Evolutionary conservation across 352 stramenopile species (phyloP).

Genomic region (Phytophthora idaei): DNA sequence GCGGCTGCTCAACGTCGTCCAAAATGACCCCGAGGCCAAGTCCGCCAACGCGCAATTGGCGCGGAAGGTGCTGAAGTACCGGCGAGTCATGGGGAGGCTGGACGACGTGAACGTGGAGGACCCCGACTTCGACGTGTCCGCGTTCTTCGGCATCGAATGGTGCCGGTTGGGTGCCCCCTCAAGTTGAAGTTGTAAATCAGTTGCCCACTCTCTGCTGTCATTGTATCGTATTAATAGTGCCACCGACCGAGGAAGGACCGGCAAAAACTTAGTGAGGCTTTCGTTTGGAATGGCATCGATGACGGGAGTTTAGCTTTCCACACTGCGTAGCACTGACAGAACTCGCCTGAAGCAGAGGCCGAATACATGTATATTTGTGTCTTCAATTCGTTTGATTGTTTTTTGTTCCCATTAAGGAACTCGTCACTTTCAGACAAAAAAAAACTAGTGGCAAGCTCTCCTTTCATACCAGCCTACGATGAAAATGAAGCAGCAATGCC

Average conservation of each 20-base stretch:
- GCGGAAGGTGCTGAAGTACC: slow-evolving; percentile 48
- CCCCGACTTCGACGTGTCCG: slow-evolving; percentile 43
- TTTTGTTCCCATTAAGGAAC: no score
- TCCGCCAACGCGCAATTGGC: slow-evolving; percentile 42
- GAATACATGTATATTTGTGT: slow-evolving; percentile 14
- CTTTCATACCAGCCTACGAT: not conserved
- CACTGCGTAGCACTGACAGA: slow-evolving; percentile 10
- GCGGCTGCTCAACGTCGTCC: slow-evolving; percentile 40
- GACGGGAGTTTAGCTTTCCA: slow-evolving; percentile 15
- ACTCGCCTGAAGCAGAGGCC: slow-evolving; percentile 11
- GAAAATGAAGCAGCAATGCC: not conserved
- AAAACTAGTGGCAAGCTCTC: not conserved
- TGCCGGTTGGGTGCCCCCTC: slow-evolving; percentile 30
- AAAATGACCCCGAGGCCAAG: slow-evolving; percentile 33
- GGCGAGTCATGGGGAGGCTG: slow-evolving; percentile 38
- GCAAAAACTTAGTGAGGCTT: slow-evolving; percentile 8
- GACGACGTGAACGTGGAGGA: slow-evolving; percentile 42
- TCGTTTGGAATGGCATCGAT: not conserved
- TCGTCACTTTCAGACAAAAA: no score
- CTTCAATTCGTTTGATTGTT: not conserved
- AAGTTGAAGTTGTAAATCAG: slow-evolving; percentile 24
- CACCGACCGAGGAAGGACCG: not conserved
- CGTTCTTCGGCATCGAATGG: slow-evolving; percentile 54
- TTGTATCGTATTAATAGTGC: not conserved
- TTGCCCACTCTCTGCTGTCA: not conserved